Conservation (phyloP, 345 rosid species). For the Reutealis trisperma region DNA sequence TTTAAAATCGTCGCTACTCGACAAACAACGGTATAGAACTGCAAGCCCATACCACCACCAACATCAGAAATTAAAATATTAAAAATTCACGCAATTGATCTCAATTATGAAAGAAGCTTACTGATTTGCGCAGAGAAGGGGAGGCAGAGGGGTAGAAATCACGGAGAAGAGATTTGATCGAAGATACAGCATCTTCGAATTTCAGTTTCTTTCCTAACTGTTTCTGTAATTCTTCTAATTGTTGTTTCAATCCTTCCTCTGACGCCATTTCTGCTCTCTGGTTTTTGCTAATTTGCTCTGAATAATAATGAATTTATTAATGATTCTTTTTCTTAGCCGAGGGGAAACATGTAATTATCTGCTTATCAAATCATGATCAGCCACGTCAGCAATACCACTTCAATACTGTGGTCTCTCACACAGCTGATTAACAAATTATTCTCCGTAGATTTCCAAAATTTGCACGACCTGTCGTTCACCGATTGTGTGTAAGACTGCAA, state of each 20-base stretch:
- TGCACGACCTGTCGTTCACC: not conserved
- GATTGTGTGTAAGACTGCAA: not conserved
- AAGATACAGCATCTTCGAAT: constrained; percentile 76
- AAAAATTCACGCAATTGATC: not conserved
- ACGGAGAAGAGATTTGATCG: constrained; percentile 55
- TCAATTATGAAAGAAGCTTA: constrained; percentile 15
- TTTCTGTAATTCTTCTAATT: constrained; percentile 71
- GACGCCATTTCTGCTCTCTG: constrained; percentile 21
- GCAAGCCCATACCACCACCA: not conserved
- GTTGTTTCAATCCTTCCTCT: constrained; percentile 55
- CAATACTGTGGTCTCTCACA: not conserved
- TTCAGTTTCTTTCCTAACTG: constrained; percentile 75
- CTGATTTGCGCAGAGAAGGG: constrained; percentile 63
- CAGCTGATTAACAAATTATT: not conserved
- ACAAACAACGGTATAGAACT: constrained; percentile 76
- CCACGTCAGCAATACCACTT: not conserved
- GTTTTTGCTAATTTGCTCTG: not conserved
- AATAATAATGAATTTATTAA: not conserved
- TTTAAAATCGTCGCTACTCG: constrained; percentile 80
- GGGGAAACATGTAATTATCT: constrained; percentile 18
- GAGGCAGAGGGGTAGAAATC: constrained; percentile 59
- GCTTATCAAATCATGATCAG: not conserved
- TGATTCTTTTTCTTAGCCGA: constrained; percentile 21
- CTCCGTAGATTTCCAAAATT: not conserved
- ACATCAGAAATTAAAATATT: not conserved